Evolutionary conservation across 345 rosid genomes (phyloP).

Genomic region (Alliaria petiolata): DNA sequence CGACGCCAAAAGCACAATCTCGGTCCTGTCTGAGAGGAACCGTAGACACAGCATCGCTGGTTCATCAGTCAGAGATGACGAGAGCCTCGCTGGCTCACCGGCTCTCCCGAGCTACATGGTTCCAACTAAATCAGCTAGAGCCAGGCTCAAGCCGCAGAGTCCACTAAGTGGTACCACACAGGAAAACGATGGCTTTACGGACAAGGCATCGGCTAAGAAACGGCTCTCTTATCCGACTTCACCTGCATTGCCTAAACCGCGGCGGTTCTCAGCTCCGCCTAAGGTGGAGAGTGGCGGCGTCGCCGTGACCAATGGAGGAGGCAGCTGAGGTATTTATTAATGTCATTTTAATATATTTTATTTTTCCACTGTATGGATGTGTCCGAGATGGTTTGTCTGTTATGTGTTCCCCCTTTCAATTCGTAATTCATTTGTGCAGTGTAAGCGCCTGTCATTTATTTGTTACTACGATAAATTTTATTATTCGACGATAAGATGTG

Average conservation of each 20-base stretch:
- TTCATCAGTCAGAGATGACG: slow-evolving; percentile 60
- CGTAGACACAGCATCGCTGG: slow-evolving; percentile 78
- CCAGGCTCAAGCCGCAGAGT: slow-evolving; percentile 65
- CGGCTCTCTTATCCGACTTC: slow-evolving; percentile 78
- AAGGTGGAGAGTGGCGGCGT: slow-evolving; percentile 53
- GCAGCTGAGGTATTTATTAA: slow-evolving; percentile 23
- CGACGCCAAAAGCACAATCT: slow-evolving; percentile 63
- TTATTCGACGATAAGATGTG: slow-evolving; percentile 12
- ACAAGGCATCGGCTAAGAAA: slow-evolving; percentile 64
- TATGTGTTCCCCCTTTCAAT: neutral
- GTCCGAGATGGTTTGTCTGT: slow-evolving; percentile 12
- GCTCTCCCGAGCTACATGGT: slow-evolving; percentile 86
- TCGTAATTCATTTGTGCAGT: slow-evolving; percentile 38
- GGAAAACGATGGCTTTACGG: slow-evolving; percentile 49
- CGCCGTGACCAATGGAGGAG: slow-evolving; percentile 42
- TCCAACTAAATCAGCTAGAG: slow-evolving; percentile 82
- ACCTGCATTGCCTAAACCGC: slow-evolving; percentile 48
- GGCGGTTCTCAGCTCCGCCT: slow-evolving; percentile 79
- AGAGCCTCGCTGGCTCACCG: slow-evolving; percentile 63
- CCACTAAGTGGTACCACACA: slow-evolving; percentile 38
- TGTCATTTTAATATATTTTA: neutral
- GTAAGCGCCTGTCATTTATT: slow-evolving; percentile 32
- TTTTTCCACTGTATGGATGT: slow-evolving; percentile 17
- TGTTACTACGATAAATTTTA: slow-evolving; percentile 1
- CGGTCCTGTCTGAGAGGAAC: slow-evolving; percentile 52